phyloP scores from a whole-genome alignment of 1,139 yeast species.

The Chernovozyma sophiae-reginae region DNA sequence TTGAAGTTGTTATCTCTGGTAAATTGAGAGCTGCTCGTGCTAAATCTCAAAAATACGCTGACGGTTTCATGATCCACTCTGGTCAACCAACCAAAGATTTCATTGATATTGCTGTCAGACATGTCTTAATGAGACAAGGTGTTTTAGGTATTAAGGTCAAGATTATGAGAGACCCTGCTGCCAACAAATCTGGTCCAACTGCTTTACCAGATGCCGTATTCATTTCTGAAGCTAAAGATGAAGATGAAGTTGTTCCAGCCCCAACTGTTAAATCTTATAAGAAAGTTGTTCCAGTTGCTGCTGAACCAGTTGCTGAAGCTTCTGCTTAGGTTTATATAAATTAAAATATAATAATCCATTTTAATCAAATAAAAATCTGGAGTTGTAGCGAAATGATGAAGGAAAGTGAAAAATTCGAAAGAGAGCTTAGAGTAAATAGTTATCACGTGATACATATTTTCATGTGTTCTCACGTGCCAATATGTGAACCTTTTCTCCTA shows the following conservation, averaged over 20 bases:
- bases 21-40: slow-evolving; percentile 99
- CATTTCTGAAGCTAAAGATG: slow-evolving; percentile 97
- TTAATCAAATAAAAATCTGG: no score
- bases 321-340: slow-evolving; percentile 26
- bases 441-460: no score
- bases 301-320: slow-evolving; percentile 22
- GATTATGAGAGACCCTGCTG: slow-evolving; percentile 99
- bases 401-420: no score
- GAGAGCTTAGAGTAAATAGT: no score
- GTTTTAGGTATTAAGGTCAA: slow-evolving; percentile 99
- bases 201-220: slow-evolving; percentile 91
- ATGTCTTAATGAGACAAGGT: slow-evolving; percentile 99
- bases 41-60: slow-evolving; percentile 99
- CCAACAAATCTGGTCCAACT: slow-evolving; percentile 86
- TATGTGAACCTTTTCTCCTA: no score
- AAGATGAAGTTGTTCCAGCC: slow-evolving; percentile 71
- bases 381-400: no score
- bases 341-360: no score
- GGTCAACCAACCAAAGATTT: slow-evolving; percentile 99
- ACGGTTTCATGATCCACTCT: slow-evolving; percentile 99
- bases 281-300: slow-evolving; percentile 24
- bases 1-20: slow-evolving; percentile 99
- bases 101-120: slow-evolving; percentile 99
- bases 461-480: no score
- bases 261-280: slow-evolving; percentile 81